Conservation (phyloP, 1,139 yeast species). For the Yamadazyma sp. region DNA sequence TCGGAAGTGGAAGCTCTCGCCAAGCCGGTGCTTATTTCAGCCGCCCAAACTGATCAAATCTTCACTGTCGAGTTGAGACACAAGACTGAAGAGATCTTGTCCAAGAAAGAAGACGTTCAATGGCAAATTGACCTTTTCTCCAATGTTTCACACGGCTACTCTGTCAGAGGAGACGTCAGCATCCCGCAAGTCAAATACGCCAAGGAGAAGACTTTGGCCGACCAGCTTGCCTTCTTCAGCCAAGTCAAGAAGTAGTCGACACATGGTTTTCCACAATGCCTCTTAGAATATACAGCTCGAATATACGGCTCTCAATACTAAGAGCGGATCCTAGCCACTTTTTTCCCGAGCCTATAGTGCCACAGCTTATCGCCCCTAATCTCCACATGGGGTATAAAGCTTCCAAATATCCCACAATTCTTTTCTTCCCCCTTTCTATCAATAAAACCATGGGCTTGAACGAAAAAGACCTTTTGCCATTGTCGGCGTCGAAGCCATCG, state of each 20-base stretch:
- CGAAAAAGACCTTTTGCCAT: constrained; percentile 2
- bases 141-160: constrained; percentile 70
- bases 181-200: constrained; percentile 62
- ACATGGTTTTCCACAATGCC: no score
- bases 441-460: neutral
- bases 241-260: neutral
- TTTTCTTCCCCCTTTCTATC: neutral
- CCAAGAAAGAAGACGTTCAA: constrained; percentile 37
- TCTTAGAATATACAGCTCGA: no score
- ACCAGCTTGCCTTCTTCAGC: constrained; percentile 44
- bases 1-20: constrained; percentile 61
- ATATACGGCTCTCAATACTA: neutral
- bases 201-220: constrained; percentile 63
- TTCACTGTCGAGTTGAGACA: constrained; percentile 66
- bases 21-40: constrained; percentile 66
- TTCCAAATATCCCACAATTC: neutral
- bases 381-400: neutral
- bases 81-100: constrained; percentile 57
- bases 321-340: neutral
- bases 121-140: constrained; percentile 63
- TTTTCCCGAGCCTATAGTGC: neutral
- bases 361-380: constrained; percentile 1
- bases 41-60: constrained; percentile 66
- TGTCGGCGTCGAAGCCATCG: neutral
- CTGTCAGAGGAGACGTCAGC: constrained; percentile 70